Conservation (phyloP, 78 protist species). For the Polysphondylium violaceum region DNA sequence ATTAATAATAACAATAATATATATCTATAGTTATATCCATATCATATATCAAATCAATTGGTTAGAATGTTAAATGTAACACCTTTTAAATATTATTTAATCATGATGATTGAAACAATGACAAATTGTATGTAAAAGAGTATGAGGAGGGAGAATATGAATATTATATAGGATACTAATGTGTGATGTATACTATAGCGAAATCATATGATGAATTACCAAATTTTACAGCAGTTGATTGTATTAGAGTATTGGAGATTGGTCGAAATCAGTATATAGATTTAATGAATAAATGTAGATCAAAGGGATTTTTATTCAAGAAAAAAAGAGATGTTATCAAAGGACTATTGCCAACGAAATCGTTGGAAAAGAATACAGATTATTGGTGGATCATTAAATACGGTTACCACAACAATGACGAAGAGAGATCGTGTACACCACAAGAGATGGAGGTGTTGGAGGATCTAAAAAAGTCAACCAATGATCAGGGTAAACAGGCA, state of each 20-base stretch:
- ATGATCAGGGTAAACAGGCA: conserved; percentile 48
- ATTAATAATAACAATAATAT: background rate
- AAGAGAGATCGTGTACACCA: conserved; percentile 10
- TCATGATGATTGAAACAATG: conserved; percentile 88
- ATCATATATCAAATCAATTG: conserved; percentile 75
- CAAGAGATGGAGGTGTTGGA: conserved; percentile 39
- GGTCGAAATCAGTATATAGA: conserved; percentile 87
- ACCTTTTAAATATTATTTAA: conserved; percentile 81
- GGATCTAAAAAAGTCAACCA: background rate
- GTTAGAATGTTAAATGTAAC: conserved; percentile 56
- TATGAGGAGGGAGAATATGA: background rate
- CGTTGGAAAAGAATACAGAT: conserved; percentile 69
- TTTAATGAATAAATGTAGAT: conserved; percentile 79
- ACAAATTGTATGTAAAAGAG: background rate
- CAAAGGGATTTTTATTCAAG: conserved; percentile 79
- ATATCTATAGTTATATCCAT: conserved; percentile 75
- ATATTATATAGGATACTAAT: background rate
- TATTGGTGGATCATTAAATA: conserved; percentile 80
- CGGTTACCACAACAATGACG: conserved; percentile 19
- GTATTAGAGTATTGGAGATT: conserved; percentile 78
- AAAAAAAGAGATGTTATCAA: conserved; percentile 76
- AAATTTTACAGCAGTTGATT: conserved; percentile 87
- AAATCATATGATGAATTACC: conserved; percentile 86
- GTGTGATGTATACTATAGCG: too few relatives aligned
- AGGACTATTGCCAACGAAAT: conserved; percentile 45